Conservation (phyloP, 1,139 yeast genomes). For the Nematodospora anomalae region DNA sequence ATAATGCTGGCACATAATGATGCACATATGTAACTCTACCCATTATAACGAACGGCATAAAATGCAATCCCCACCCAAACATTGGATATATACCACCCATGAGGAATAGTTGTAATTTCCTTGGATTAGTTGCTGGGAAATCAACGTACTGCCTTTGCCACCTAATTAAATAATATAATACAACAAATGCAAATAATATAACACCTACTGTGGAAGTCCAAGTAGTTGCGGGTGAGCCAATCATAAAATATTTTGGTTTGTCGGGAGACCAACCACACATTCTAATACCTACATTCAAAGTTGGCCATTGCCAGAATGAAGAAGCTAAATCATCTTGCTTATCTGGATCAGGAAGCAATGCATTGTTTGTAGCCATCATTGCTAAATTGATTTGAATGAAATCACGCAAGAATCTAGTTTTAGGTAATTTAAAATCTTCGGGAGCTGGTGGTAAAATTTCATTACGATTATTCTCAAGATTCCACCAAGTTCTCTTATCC, state of each 20-base stretch:
- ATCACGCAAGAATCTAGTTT: slow-evolving; percentile 81
- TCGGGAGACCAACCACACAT: slow-evolving; percentile 93
- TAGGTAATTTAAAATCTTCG: slow-evolving; percentile 74
- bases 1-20: slow-evolving; percentile 94
- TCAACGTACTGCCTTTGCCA: slow-evolving; percentile 92
- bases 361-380: slow-evolving; percentile 99
- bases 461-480: slow-evolving; percentile 83
- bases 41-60: slow-evolving; percentile 87
- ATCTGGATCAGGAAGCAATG: slow-evolving; percentile 88
- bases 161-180: slow-evolving; percentile 64
- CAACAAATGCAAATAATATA: slow-evolving; percentile 55
- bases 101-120: slow-evolving; percentile 35
- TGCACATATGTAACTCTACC: slow-evolving; percentile 97
- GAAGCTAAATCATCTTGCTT: slow-evolving; percentile 92
- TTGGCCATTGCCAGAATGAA: slow-evolving; percentile 98
- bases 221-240: slow-evolving; percentile 92
- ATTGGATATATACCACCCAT: slow-evolving; percentile 92
- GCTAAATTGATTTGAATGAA: slow-evolving; percentile 92
- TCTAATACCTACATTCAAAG: slow-evolving; percentile 86
- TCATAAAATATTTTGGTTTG: slow-evolving; percentile 76
- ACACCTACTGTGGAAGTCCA: slow-evolving; percentile 86
- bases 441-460: slow-evolving; percentile 72
- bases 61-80: slow-evolving; percentile 95
- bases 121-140: slow-evolving; percentile 44
- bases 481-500: slow-evolving; percentile 98